A percentile compares a stretch with the other conserved stretches of the same genome.
Evolutionary conservation across 495 filamentous ascomycete species (phyloP).

Genomic region (Amniculicola lignicola): DNA sequence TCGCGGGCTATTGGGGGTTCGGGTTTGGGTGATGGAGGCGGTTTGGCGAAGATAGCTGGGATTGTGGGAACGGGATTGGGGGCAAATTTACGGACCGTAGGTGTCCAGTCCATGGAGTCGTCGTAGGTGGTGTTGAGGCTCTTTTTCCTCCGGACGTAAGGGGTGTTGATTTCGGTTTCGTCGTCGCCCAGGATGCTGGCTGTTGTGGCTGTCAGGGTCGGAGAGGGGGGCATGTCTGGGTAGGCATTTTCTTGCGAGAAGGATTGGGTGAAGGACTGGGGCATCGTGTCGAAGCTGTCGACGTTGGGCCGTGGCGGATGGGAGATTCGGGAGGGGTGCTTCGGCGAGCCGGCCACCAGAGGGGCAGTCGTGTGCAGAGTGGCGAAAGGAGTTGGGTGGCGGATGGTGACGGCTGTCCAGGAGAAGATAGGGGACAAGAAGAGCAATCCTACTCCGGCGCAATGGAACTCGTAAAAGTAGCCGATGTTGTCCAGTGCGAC

Average conservation of each 20-base stretch:
- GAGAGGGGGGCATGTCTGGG: slow-evolving; percentile 12
- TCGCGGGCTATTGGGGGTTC: neutral
- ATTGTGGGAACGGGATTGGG: neutral
- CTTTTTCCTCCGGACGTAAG: neutral
- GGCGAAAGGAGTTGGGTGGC: too few species aligned
- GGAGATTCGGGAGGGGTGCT: neutral
- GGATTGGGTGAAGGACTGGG: slow-evolving; percentile 16
- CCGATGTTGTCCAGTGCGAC: slow-evolving; percentile 41
- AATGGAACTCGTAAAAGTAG: too few species aligned
- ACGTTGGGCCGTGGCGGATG: slow-evolving; percentile 1
- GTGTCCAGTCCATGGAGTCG: slow-evolving; percentile 80
- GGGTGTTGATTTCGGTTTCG: slow-evolving; percentile 10
- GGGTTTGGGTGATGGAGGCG: neutral
- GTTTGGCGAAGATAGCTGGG: neutral
- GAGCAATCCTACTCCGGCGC: too few species aligned
- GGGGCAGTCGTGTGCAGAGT: too few species aligned
- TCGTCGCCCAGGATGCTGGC: neutral
- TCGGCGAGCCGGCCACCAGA: too few species aligned
- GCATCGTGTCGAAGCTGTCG: slow-evolving; percentile 27
- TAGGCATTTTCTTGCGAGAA: slow-evolving; percentile 3
- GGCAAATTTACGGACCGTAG: slow-evolving; percentile 44
- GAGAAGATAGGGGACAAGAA: too few species aligned
- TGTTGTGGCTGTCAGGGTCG: slow-evolving; percentile 2
- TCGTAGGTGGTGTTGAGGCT: slow-evolving; percentile 21
- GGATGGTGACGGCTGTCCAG: too few species aligned